Percentiles rank a stretch among this genome's conserved stretches.
Conservation (phyloP, 495 filamentous ascomycete genomes). For the Tuber indicum region DNA sequence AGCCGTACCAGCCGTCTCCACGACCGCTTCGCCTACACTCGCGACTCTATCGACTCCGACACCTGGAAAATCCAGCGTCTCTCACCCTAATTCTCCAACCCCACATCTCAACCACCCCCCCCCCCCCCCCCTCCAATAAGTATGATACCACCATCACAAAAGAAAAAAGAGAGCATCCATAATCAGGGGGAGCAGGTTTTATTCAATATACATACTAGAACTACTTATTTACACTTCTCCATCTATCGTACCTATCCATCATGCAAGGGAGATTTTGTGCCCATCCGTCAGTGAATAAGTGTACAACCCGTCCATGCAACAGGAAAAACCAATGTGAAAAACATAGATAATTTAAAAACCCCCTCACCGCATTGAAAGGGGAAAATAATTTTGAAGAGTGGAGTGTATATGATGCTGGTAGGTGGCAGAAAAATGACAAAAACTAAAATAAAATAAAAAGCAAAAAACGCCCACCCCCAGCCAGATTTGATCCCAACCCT, state of each 20-base stretch:
- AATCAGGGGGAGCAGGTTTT: background rate
- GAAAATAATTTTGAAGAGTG: background rate
- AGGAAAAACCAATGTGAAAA: background rate
- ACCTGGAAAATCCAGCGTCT: conserved; percentile 56
- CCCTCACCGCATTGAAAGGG: background rate
- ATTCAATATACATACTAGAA: background rate
- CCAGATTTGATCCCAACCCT: background rate
- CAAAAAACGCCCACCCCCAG: background rate
- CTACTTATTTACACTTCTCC: background rate
- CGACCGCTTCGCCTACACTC: conserved; percentile 84
- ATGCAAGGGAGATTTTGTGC: background rate
- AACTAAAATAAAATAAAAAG: too few species aligned
- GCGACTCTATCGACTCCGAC: conserved; percentile 46
- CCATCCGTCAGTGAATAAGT: background rate
- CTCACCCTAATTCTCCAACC: conserved; percentile 49
- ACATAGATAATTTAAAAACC: background rate
- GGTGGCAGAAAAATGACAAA: background rate
- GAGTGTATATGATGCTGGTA: background rate
- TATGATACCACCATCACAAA: background rate
- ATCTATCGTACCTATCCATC: background rate
- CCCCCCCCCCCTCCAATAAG: background rate
- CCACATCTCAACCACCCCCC: conserved; percentile 49
- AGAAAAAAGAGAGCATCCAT: background rate
- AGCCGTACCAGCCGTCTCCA: conserved; percentile 79
- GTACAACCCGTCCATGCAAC: background rate